phyloP scores from a whole-genome alignment of 441 rosid genomes.

The Codiaeum variegatum region DNA sequence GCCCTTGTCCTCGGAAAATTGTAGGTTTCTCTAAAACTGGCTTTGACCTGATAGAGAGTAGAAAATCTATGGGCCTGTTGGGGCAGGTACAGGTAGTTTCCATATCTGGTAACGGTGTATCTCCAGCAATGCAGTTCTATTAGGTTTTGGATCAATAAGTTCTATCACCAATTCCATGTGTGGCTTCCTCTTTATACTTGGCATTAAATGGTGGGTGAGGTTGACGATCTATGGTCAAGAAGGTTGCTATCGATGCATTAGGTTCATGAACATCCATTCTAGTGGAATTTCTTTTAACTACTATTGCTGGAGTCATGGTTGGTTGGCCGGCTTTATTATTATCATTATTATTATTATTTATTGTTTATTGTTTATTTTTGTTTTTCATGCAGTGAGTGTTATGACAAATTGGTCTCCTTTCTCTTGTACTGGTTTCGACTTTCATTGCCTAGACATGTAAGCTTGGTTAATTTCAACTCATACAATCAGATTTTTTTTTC shows the following conservation, averaged over 20 bases:
- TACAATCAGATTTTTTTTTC: background rate
- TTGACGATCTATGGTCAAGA: too few relatives aligned
- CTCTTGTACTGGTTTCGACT: conserved; percentile 84
- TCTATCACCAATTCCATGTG: background rate
- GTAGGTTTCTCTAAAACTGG: background rate
- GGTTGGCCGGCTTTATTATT: background rate
- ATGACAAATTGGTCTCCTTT: conserved; percentile 71
- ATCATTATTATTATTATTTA: background rate
- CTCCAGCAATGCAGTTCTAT: background rate
- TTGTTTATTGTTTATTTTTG: background rate
- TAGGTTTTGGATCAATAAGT: background rate
- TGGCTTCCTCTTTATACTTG: background rate
- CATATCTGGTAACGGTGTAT: background rate
- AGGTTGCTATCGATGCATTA: background rate
- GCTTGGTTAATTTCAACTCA: conserved; percentile 17
- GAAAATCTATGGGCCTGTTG: too few relatives aligned
- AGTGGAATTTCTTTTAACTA: background rate
- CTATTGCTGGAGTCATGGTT: background rate
- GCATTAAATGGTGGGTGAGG: background rate
- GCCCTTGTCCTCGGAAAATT: background rate
- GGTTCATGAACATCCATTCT: background rate
- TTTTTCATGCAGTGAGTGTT: conserved; percentile 58
- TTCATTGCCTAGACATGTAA: conserved; percentile 51
- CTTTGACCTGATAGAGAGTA: background rate
- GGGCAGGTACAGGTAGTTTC: background rate